These are phyloP conservation scores for Phytophthora sp. DNA, from an alignment of 352 stramenopile species.

Conservation along the genomic window DNA sequence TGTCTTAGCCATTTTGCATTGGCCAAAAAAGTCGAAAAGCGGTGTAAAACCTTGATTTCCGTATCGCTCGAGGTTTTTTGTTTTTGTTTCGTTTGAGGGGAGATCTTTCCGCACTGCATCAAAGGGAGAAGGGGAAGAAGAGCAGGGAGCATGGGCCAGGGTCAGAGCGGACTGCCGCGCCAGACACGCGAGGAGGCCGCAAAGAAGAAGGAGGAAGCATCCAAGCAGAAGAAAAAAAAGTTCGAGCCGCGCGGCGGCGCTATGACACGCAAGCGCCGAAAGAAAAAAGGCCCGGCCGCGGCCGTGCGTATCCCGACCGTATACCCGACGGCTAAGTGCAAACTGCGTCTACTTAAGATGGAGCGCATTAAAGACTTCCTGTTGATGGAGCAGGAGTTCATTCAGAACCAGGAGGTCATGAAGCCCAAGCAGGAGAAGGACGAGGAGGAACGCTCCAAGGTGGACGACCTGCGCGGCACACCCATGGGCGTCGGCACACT, in stretches of 20 bases:
- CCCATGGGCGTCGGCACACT: conserved; percentile 98
- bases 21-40: conserved; percentile 1
- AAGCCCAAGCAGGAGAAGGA: conserved; percentile 99
- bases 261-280: conserved; percentile 89
- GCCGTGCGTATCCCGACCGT: conserved; percentile 92
- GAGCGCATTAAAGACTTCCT: conserved; percentile 99
- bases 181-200: conserved; percentile 81
- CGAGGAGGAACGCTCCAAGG: conserved; percentile 98
- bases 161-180: conserved; percentile 84
- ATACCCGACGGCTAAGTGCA: conserved; percentile 99
- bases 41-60: conserved; percentile 19
- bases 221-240: conserved; percentile 95
- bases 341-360: conserved; percentile 99
- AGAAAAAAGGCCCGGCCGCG: conserved; percentile 92
- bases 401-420: conserved; percentile 99
- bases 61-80: conserved; percentile 14
- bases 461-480: conserved; percentile 98
- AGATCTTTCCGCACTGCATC: conserved; percentile 38
- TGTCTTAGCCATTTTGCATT: conserved; percentile 2
- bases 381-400: conserved; percentile 99
- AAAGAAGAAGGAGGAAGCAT: conserved; percentile 92
- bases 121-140: conserved; percentile 31
- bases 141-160: conserved; percentile 71
- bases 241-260: conserved; percentile 88
- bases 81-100: conserved; percentile 4